These are phyloP conservation scores for Pythium angustatum DNA, from an alignment of 352 stramenopile genomes.

Conservation along the genomic window DNA sequence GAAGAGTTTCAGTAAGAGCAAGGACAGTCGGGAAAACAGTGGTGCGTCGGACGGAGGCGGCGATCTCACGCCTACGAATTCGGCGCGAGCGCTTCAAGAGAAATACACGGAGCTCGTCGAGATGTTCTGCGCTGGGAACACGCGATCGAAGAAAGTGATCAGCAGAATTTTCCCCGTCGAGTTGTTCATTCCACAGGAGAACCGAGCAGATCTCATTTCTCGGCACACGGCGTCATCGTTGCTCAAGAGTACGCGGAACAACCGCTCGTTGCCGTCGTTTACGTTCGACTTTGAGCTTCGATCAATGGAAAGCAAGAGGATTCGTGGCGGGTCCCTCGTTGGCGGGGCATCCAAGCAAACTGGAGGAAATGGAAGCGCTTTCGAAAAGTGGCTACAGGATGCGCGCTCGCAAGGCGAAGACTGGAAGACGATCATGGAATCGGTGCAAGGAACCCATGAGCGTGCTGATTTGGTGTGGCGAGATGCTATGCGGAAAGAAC, in stretches of 20 bases:
- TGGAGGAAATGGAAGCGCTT: slow-evolving; percentile 31
- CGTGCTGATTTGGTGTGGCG: slow-evolving; percentile 76
- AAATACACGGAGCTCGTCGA: slow-evolving; percentile 74
- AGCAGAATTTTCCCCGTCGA: slow-evolving; percentile 81
- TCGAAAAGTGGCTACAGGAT: slow-evolving; percentile 68
- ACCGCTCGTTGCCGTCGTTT: slow-evolving; percentile 59
- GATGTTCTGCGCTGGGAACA: slow-evolving; percentile 83
- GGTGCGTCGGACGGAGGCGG: slow-evolving; percentile 22
- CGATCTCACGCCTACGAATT: slow-evolving; percentile 47
- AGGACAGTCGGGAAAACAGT: slow-evolving; percentile 16
- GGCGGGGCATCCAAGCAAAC: slow-evolving; percentile 3
- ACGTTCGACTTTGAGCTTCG: slow-evolving; percentile 69
- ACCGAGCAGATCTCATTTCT: slow-evolving; percentile 49
- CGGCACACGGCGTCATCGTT: slow-evolving; percentile 57
- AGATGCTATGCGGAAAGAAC: slow-evolving; percentile 57
- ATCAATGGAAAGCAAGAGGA: slow-evolving; percentile 46
- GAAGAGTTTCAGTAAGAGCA: slow-evolving; percentile 17
- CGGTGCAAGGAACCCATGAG: slow-evolving; percentile 58
- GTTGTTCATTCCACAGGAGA: slow-evolving; percentile 71
- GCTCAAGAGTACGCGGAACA: slow-evolving; percentile 43
- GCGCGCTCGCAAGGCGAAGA: slow-evolving; percentile 67
- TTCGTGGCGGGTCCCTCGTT: slow-evolving; percentile 28
- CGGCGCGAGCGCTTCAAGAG: slow-evolving; percentile 33
- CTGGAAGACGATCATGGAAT: slow-evolving; percentile 71
- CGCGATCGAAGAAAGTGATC: slow-evolving; percentile 73